Evolutionary conservation across 129 eudicot genomes (phyloP).

Genomic region (Helianthus tuberosus): DNA sequence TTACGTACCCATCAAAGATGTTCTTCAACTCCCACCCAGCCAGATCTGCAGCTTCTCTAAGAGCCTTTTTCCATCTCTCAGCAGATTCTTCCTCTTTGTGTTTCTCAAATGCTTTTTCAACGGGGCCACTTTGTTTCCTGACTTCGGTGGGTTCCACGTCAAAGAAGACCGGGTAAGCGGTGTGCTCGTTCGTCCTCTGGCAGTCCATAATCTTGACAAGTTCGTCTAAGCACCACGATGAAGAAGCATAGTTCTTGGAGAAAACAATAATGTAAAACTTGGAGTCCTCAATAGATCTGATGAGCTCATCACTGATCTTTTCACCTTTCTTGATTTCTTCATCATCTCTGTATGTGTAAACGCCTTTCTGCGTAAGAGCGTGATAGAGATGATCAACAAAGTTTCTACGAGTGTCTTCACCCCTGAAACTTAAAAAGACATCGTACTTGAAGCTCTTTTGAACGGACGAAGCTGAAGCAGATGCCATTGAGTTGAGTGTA

Average conservation of each 20-base stretch:
- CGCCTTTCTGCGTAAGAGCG: too few relatives aligned
- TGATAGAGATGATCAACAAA: too few relatives aligned
- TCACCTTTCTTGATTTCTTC: too few relatives aligned
- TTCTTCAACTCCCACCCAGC: slow-evolving; percentile 7
- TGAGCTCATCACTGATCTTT: too few relatives aligned
- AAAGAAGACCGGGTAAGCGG: background rate
- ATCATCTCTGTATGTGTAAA: too few relatives aligned
- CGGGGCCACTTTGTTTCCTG: background rate
- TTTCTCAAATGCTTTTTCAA: background rate
- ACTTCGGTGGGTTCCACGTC: slow-evolving; percentile 4
- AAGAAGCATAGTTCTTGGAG: slow-evolving; percentile 2
- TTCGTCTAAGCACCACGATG: background rate
- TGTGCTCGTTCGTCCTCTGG: background rate
- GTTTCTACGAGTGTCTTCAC: too few relatives aligned
- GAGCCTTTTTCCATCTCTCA: background rate
- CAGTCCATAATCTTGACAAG: slow-evolving; percentile 3
- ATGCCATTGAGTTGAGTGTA: too few relatives aligned
- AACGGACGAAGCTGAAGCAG: too few relatives aligned
- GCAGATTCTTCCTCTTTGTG: background rate
- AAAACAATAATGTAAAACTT: background rate
- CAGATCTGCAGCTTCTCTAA: background rate
- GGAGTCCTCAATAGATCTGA: too few relatives aligned
- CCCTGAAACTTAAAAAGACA: too few relatives aligned
- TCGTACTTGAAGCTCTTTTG: too few relatives aligned
- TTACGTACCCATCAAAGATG: background rate